These are phyloP conservation scores for Dactylonectria macrodidyma DNA, from an alignment of 2,329 filamentous ascomycete genomes.

Conservation along the genomic window DNA sequence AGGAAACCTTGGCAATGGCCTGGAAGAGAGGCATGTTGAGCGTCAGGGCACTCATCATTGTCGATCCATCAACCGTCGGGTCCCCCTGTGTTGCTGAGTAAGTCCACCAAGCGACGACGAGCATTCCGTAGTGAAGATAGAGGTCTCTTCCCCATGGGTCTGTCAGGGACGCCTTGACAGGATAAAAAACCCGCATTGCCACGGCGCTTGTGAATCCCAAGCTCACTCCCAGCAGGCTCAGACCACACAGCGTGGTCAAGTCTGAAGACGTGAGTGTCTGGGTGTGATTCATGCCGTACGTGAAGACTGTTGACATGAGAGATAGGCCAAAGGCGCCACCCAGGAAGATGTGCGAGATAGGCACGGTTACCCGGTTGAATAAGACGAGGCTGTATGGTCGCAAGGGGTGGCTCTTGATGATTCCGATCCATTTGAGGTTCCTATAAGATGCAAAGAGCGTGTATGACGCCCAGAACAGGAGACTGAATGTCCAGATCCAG, in stretches of 20 bases:
- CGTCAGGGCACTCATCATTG: constrained; percentile 33
- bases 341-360: constrained; percentile 38
- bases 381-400: constrained; percentile 29
- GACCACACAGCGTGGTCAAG: constrained; percentile 23
- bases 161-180: constrained; percentile 13
- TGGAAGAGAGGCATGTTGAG: constrained; percentile 41
- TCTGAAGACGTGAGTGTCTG: constrained; percentile 22
- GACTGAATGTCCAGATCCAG: constrained; percentile 41
- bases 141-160: constrained; percentile 40
- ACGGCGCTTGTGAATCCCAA: constrained; percentile 38
- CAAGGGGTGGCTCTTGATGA: constrained; percentile 31
- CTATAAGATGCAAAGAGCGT: constrained; percentile 29
- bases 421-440: constrained; percentile 38
- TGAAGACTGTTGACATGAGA: constrained; percentile 34
- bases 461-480: constrained; percentile 44
- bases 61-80: constrained; percentile 1
- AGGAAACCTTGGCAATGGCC: constrained; percentile 33
- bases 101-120: constrained; percentile 19
- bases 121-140: constrained; percentile 35
- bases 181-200: constrained; percentile 16
- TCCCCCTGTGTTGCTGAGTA: not conserved
- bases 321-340: constrained; percentile 33
- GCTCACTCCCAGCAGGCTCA: constrained; percentile 30
- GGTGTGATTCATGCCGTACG: constrained; percentile 40
- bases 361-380: constrained; percentile 24